Conservation (phyloP, 257 asterid genomes). For the Lantana camara region DNA sequence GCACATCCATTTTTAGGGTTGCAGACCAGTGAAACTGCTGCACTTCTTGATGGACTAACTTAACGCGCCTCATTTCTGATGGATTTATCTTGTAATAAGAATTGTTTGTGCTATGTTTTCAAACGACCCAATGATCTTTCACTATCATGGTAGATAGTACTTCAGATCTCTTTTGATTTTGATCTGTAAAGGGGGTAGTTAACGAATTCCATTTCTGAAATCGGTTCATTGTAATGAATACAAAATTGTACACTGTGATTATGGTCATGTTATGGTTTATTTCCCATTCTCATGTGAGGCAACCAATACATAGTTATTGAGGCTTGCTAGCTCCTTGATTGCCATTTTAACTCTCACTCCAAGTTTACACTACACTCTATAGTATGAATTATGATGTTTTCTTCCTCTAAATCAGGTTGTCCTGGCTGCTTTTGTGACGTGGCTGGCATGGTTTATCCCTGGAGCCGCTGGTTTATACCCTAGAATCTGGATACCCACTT, state of each 20-base stretch:
- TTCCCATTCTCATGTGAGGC: slow-evolving; percentile 17
- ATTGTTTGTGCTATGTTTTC: slow-evolving; percentile 9
- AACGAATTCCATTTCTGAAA: slow-evolving; percentile 5
- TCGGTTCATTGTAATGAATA: neutral
- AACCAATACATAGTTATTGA: slow-evolving; percentile 15
- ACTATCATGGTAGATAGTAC: neutral
- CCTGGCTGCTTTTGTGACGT: slow-evolving; percentile 66
- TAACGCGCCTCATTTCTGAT: no score
- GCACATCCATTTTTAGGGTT: neutral
- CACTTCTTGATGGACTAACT: neutral
- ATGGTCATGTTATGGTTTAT: slow-evolving; percentile 7
- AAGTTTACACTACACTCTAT: slow-evolving; percentile 6
- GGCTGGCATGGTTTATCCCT: slow-evolving; percentile 88
- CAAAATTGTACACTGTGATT: slow-evolving; percentile 14
- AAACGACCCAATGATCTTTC: slow-evolving; percentile 9
- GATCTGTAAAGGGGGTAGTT: neutral
- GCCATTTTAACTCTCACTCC: neutral
- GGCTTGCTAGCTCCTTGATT: neutral
- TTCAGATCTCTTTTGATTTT: neutral
- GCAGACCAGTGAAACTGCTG: neutral
- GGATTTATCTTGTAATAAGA: slow-evolving; percentile 8
- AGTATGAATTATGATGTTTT: neutral
- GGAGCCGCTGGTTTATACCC: slow-evolving; percentile 75
- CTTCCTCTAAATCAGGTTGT: slow-evolving; percentile 66
- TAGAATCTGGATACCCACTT: slow-evolving; percentile 75